A percentile compares a stretch with the other conserved stretches of the same genome.
Evolutionary conservation across 805 yeast species (phyloP).

Genomic region (Candida wancherniae): DNA sequence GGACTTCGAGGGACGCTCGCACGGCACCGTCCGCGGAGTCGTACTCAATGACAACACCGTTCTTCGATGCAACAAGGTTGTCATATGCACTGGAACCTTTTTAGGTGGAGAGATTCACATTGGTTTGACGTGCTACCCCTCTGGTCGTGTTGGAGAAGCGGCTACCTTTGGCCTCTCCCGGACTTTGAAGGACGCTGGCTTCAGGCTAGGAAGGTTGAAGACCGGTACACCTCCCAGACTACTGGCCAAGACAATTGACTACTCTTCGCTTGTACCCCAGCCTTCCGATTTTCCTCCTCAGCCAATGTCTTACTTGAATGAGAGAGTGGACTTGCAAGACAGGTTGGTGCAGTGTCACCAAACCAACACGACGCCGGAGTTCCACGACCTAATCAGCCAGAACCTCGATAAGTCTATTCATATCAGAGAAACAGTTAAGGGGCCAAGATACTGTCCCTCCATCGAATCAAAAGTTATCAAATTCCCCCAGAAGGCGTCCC

Average conservation of each 20-base stretch:
- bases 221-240: constrained; percentile 97
- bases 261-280: constrained; percentile 57
- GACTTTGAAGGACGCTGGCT: constrained; percentile 73
- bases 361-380: constrained; percentile 69
- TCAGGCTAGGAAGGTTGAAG: constrained; percentile 80
- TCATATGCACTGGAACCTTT: constrained; percentile 94
- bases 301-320: constrained; percentile 86
- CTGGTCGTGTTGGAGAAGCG: constrained; percentile 90
- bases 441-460: constrained; percentile 97
- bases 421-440: constrained; percentile 88
- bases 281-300: constrained; percentile 79
- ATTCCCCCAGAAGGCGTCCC: constrained; percentile 71
- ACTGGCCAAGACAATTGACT: constrained; percentile 67
- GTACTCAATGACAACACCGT: constrained; percentile 64
- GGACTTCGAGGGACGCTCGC: constrained; percentile 35
- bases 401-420: constrained; percentile 84
- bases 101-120: constrained; percentile 92
- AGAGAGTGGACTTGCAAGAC: constrained; percentile 51
- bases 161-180: constrained; percentile 87
- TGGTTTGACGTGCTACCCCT: constrained; percentile 74
- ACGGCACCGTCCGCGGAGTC: constrained; percentile 61
- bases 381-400: constrained; percentile 63
- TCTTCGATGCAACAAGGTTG: constrained; percentile 60
- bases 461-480: constrained; percentile 83
- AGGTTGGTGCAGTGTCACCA: constrained; percentile 67